phyloP scores from a whole-genome alignment of 305 asterid species.

The Plantago rigida region DNA sequence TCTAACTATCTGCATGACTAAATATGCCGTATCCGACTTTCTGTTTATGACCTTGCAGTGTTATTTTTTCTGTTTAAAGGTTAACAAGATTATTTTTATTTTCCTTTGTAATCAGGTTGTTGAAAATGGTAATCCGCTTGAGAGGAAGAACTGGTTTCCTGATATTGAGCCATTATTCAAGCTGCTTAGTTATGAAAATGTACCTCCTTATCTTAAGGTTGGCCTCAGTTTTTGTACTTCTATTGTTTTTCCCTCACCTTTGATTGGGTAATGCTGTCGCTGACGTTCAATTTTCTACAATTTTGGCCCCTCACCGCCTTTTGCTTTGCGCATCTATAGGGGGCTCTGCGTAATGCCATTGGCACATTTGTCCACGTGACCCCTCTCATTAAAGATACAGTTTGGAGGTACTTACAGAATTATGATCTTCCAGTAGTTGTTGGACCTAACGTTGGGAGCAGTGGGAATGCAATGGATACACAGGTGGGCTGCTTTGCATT shows the following conservation, averaged over 20 bases:
- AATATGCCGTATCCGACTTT: neutral
- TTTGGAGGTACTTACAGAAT: slow-evolving; percentile 90
- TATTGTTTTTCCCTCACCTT: slow-evolving; percentile 16
- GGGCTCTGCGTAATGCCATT: slow-evolving; percentile 79
- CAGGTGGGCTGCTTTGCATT: slow-evolving; percentile 38
- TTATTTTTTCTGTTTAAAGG: slow-evolving; percentile 3
- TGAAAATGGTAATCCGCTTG: slow-evolving; percentile 70
- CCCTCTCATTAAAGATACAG: slow-evolving; percentile 69
- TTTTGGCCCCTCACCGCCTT: slow-evolving; percentile 22
- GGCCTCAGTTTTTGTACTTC: slow-evolving; percentile 19
- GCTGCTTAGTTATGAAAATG: slow-evolving; percentile 89
- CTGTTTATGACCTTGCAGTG: neutral
- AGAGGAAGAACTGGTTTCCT: slow-evolving; percentile 86
- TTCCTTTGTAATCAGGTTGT: slow-evolving; percentile 48
- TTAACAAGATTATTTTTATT: slow-evolving; percentile 4
- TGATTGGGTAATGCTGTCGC: slow-evolving; percentile 21
- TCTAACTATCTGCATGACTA: slow-evolving; percentile 1
- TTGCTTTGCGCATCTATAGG: slow-evolving; percentile 38
- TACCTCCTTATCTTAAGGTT: slow-evolving; percentile 98
- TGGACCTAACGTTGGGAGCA: slow-evolving; percentile 52
- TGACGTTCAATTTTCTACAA: slow-evolving; percentile 14
- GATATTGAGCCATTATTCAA: slow-evolving; percentile 93
- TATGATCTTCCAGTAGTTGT: slow-evolving; percentile 93
- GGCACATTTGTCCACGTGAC: slow-evolving; percentile 70
- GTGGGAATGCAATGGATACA: slow-evolving; percentile 48